phyloP scores from a whole-genome alignment of 192 early-diverging fungal genomes.

The Gryganskiella cystojenkinii region DNA sequence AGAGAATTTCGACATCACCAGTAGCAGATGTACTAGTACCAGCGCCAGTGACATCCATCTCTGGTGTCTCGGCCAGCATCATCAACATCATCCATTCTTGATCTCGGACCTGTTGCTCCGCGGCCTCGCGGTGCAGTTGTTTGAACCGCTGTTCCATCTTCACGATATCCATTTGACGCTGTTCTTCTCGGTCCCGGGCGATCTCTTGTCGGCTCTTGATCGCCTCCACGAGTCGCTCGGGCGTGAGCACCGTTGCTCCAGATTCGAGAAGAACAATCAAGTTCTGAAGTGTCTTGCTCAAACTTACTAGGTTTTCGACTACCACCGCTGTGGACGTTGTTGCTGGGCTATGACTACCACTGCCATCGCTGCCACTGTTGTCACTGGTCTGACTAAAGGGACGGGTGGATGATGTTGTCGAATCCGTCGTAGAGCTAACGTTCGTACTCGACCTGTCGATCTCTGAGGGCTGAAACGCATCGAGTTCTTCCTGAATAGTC shows the following conservation, averaged over 20 bases:
- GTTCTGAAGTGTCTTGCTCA: slow-evolving; percentile 38
- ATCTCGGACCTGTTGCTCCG: background rate
- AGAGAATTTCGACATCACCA: too few species aligned
- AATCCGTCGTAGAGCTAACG: too few species aligned
- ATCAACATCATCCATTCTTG: too few species aligned
- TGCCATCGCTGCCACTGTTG: background rate
- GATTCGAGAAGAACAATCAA: slow-evolving; percentile 13
- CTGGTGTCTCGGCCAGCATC: too few species aligned
- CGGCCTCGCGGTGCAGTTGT: background rate
- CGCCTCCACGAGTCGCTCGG: slow-evolving; percentile 1
- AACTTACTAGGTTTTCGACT: slow-evolving; percentile 12
- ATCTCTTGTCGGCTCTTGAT: background rate
- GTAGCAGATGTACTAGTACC: too few species aligned
- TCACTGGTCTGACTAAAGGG: background rate
- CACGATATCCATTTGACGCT: background rate
- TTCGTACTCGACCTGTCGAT: too few species aligned
- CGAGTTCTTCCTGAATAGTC: too few species aligned
- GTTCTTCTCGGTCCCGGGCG: background rate
- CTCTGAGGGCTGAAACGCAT: too few species aligned
- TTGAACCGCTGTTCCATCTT: background rate
- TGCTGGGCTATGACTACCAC: background rate
- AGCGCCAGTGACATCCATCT: too few species aligned
- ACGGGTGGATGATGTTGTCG: background rate
- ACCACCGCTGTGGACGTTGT: background rate
- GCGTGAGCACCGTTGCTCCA: slow-evolving; percentile 18